phyloP scores from a whole-genome alignment of 768 basidiomycete genomes.

The Suillus paluster region DNA sequence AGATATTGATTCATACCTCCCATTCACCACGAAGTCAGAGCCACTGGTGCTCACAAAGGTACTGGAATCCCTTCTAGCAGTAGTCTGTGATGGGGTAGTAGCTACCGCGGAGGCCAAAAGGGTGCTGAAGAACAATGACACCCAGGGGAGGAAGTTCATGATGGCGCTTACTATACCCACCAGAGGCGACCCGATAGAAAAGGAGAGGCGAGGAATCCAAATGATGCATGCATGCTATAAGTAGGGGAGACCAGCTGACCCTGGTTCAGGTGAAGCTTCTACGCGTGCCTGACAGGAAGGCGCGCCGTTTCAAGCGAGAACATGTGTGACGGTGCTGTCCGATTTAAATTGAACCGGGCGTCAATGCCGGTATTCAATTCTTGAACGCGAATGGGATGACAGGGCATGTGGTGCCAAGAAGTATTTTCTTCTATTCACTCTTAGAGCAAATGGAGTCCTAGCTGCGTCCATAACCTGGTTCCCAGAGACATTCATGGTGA shows the following conservation, averaged over 20 bases:
- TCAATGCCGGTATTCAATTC: slow-evolving; percentile 3
- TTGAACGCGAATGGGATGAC: no score
- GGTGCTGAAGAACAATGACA: slow-evolving; percentile 30
- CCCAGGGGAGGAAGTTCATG: slow-evolving; percentile 42
- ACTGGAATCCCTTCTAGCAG: slow-evolving; percentile 32
- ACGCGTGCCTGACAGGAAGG: slow-evolving; percentile 21
- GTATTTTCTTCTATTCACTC: background rate
- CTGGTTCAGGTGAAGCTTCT: background rate
- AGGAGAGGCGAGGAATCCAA: slow-evolving; percentile 6
- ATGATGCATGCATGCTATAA: slow-evolving; percentile 22
- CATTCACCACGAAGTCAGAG: slow-evolving; percentile 57
- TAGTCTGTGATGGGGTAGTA: slow-evolving; percentile 37
- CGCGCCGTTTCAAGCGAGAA: slow-evolving; percentile 7
- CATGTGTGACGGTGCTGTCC: slow-evolving; percentile 1
- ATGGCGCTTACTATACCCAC: slow-evolving; percentile 20
- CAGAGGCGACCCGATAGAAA: slow-evolving; percentile 1
- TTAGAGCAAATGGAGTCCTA: background rate
- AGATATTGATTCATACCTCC: slow-evolving; percentile 42
- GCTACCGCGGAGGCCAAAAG: slow-evolving; percentile 36
- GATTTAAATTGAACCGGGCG: slow-evolving; percentile 6
- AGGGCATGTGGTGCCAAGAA: no score
- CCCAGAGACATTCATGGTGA: no score
- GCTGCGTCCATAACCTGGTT: no score
- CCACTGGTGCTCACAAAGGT: slow-evolving; percentile 51
- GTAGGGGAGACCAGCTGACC: background rate